Base-by-base conservation (phyloP, 305 asterid genomes). In the Euphrasia arctica region DNA sequence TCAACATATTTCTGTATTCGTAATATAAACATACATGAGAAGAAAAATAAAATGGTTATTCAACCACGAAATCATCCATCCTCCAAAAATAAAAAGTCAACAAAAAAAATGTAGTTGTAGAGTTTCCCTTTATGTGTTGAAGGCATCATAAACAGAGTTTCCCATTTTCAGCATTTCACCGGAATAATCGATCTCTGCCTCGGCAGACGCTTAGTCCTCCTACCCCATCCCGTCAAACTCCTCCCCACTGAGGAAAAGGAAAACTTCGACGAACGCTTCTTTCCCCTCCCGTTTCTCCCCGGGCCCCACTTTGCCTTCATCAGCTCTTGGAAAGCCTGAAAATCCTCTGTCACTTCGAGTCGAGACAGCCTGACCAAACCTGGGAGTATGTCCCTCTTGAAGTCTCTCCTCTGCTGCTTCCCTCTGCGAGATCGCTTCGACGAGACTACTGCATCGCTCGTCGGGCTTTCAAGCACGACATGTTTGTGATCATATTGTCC, bases 331-430 rank as follows among this genome's bases (percentile, higher is more conserved):
- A 91, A 80, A 27, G 86, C 68, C 78, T 93, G 99, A 66, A 93
- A 72, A 82, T 93, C 99, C 85, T 93, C 97, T 0, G 95, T 84
- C 74, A 93, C 90, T 73, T 90, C 99, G 18, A 84, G 87, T 57
- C 99, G 81, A 0, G 99, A 84, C 60, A 93, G 58, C n/a, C 97
- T 80, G 25, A 83, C 72, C 52, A 93, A 71, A 22, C 99, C 97
- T 0, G 96, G 99, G 56, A 90, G 99, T 62, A 88, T 85, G 70
- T 90, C 99, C 79, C 92, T 58, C 72, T 90, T 96, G 65, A 93
- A 93, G 75, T 90, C 97, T 83, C 90, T 83, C 36, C 29, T 62
- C 48, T 65, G 0, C 5, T 47, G 65, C 78, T 85, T 3, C 72
- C 93, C 94, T 79, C 95, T 88, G 58, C 97, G 76, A 27, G 88